Evolutionary conservation across 352 stramenopile genomes (phyloP).

Genomic region (Globisporangium emineosum): DNA sequence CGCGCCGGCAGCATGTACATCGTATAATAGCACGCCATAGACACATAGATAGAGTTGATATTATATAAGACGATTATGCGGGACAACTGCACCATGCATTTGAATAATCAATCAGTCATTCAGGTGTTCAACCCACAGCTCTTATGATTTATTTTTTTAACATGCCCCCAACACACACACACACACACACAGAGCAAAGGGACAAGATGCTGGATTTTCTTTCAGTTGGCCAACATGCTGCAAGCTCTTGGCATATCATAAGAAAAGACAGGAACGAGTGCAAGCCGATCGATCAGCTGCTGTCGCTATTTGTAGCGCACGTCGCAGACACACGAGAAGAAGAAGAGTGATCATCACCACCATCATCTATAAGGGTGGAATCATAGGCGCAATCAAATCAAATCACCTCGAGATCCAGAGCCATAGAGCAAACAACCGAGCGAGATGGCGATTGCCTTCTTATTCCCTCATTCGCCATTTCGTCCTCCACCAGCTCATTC

Average conservation of each 20-base stretch:
- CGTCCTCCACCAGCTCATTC: background rate
- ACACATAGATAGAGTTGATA: background rate
- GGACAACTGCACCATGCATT: background rate
- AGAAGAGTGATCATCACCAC: background rate
- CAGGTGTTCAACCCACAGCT: background rate
- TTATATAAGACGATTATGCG: background rate
- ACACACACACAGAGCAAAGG: no score
- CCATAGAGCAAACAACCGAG: background rate
- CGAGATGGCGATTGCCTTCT: background rate
- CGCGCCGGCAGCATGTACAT: slow-evolving; percentile 22
- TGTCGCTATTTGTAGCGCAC: background rate
- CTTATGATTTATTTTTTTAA: no score
- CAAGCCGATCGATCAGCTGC: background rate
- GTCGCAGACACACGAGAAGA: background rate
- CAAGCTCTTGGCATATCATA: background rate
- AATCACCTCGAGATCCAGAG: background rate
- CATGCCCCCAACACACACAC: no score
- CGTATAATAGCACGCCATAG: slow-evolving; percentile 5
- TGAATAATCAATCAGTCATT: background rate
- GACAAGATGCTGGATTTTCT: background rate
- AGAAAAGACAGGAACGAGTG: background rate
- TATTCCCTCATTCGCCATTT: slow-evolving; percentile 1
- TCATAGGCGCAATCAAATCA: background rate
- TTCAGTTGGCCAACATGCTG: background rate
- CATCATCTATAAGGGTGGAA: background rate